These are phyloP conservation scores for Colletotrichum lindemuthianum DNA, from an alignment of 2,329 filamentous ascomycete species.

Conservation along the genomic window DNA sequence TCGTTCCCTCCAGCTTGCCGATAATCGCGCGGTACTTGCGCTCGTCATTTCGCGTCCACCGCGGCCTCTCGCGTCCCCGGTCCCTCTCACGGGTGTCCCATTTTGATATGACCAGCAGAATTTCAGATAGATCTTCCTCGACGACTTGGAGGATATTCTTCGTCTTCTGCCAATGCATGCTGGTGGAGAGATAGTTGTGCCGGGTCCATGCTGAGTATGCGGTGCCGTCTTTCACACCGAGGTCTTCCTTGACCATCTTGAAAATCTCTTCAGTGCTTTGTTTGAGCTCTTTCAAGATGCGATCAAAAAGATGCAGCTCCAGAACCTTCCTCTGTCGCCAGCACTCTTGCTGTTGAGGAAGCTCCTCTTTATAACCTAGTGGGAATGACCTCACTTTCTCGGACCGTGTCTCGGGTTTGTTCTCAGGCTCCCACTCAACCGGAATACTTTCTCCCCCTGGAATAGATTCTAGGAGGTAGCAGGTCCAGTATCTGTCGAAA, in stretches of 20 bases:
- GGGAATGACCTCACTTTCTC: no score
- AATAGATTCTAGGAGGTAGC: not conserved
- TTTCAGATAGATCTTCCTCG: not conserved
- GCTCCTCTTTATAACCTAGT: no score
- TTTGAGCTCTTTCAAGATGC: not conserved
- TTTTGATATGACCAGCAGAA: conserved; percentile 9
- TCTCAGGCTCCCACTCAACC: no score
- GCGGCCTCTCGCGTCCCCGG: conserved; percentile 40
- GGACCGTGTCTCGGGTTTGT: no score
- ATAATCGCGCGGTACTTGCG: conserved; percentile 41
- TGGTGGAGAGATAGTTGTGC: not conserved
- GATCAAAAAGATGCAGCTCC: not conserved
- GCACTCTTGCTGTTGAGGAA: not conserved
- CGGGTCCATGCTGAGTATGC: not conserved
- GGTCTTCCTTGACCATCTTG: not conserved
- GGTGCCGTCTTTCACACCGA: not conserved
- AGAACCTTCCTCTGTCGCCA: not conserved
- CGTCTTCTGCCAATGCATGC: not conserved
- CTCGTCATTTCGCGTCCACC: conserved; percentile 46
- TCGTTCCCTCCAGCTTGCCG: conserved; percentile 1
- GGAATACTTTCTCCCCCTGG: not conserved
- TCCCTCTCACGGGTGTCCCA: conserved; percentile 42
- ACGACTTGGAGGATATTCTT: not conserved
- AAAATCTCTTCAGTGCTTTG: not conserved
- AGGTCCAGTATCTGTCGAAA: not conserved